phyloP scores from a whole-genome alignment of 129 eudicot species.

The Centrapalus pauciflorus region DNA sequence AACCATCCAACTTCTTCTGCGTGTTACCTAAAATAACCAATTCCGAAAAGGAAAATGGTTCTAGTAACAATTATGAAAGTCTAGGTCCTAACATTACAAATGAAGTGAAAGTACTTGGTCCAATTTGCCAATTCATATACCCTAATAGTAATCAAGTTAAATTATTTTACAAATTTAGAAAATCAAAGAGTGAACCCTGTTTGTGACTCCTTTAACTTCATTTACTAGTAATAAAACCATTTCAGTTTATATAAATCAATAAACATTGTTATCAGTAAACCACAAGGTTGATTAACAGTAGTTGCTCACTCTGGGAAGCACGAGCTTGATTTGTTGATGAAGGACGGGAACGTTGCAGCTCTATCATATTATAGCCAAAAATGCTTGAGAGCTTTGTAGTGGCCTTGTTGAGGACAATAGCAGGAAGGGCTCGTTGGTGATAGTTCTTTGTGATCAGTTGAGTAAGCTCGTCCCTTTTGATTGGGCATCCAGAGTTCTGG shows the following conservation, averaged over 20 bases:
- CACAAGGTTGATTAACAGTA: not conserved
- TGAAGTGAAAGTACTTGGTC: not conserved
- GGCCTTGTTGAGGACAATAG: constrained; percentile 62
- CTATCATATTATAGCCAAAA: constrained; percentile 86
- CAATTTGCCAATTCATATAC: not conserved
- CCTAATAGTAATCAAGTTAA: no score
- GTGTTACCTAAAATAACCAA: no score
- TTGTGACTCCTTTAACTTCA: not conserved
- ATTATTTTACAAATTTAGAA: no score
- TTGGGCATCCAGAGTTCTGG: constrained; percentile 83
- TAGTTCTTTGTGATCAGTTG: constrained; percentile 64
- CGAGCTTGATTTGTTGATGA: constrained; percentile 57
- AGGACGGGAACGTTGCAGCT: constrained; percentile 68
- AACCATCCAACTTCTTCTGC: no score
- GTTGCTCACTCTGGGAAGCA: constrained; percentile 47
- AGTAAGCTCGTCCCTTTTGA: constrained; percentile 82
- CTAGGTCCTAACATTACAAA: not conserved
- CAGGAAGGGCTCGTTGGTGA: constrained; percentile 61
- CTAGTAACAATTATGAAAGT: no score
- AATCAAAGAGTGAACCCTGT: not conserved
- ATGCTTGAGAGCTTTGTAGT: constrained; percentile 49
- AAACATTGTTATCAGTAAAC: not conserved
- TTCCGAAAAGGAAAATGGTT: no score
- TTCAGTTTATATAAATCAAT: not conserved
- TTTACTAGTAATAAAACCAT: not conserved